Evolutionary conservation across 148 eudicot genomes (phyloP).

Genomic region (Camellia lanceoleosa): DNA sequence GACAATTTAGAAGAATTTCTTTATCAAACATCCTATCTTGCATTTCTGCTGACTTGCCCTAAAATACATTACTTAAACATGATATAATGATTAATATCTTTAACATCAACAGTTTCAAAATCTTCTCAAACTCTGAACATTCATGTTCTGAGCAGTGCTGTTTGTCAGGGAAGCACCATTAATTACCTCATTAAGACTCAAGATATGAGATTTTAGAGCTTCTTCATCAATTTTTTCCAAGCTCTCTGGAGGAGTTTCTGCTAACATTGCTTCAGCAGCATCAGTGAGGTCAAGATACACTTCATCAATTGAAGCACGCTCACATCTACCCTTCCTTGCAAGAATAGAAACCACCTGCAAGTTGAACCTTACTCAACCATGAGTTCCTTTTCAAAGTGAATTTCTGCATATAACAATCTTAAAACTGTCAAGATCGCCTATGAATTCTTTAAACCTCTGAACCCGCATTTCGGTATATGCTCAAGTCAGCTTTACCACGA

Average conservation of each 20-base stretch:
- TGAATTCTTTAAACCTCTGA: constrained; percentile 63
- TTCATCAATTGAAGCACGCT: constrained; percentile 97
- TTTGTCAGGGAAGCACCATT: constrained; percentile 30
- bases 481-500: constrained; percentile 93
- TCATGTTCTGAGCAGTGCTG: neutral
- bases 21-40: neutral
- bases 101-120: neutral
- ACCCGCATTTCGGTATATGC: constrained; percentile 81
- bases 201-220: constrained; percentile 73
- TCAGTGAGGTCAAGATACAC: constrained; percentile 95
- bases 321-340: constrained; percentile 81
- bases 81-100: neutral
- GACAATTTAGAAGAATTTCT: neutral
- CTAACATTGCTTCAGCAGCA: constrained; percentile 78
- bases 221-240: constrained; percentile 64
- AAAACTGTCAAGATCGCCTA: neutral
- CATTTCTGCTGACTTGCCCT: neutral
- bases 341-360: constrained; percentile 89
- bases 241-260: constrained; percentile 61
- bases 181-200: constrained; percentile 72
- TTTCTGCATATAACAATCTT: neutral
- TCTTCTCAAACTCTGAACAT: neutral
- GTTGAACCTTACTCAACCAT: constrained; percentile 11
- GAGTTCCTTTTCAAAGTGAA: constrained; percentile 4
- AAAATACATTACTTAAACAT: neutral